Conservation (phyloP, 306 rosid species). For the Rosa rugosa region DNA sequence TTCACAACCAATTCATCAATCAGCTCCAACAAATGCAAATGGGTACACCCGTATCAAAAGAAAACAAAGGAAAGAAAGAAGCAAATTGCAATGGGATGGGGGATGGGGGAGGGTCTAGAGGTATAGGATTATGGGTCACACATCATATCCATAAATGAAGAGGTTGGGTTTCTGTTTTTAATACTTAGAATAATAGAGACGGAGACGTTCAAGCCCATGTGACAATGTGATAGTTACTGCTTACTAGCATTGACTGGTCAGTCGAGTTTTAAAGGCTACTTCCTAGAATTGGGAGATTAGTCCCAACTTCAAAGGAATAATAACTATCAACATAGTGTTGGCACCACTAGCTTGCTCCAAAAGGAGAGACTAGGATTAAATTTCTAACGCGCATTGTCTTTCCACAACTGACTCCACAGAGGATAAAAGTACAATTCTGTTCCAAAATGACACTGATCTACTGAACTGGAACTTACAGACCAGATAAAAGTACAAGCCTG, state of each 20-base stretch:
- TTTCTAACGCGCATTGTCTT: not conserved
- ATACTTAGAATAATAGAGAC: not conserved
- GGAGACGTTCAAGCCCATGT: not conserved
- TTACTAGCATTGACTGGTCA: not conserved
- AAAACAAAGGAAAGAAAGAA: not conserved
- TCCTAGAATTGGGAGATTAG: not conserved
- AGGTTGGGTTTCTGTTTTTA: no score
- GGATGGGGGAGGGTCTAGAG: not conserved
- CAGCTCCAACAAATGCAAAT: slow-evolving; percentile 6
- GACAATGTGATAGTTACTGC: not conserved
- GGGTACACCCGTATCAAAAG: not conserved
- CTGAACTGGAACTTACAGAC: not conserved
- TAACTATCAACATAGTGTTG: not conserved
- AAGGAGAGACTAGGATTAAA: not conserved
- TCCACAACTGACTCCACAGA: not conserved
- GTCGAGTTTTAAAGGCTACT: not conserved
- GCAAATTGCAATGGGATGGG: not conserved
- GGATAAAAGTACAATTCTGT: not conserved
- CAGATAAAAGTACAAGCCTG: not conserved
- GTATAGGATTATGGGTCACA: not conserved
- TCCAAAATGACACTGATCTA: not conserved
- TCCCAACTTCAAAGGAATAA: not conserved
- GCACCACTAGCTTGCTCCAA: slow-evolving; percentile 3
- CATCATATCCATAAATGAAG: not conserved
- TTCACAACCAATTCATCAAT: not conserved